Evolutionary conservation across 352 stramenopile species (phyloP).

Genomic region (Hyaloperonospora arabidopsidis): DNA sequence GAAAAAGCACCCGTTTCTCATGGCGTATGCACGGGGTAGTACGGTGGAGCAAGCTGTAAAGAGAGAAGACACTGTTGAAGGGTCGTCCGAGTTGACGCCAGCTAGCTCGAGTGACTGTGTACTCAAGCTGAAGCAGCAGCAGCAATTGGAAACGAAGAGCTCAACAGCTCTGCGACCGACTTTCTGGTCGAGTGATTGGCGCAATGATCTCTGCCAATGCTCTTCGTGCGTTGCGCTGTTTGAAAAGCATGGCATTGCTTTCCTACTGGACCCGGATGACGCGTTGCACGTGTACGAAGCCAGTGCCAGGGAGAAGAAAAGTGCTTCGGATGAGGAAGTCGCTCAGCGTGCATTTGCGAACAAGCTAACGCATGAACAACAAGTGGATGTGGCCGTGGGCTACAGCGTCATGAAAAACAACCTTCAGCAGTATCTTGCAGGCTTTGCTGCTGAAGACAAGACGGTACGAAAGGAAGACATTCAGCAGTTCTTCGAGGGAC

Average conservation of each 20-base stretch:
- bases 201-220: slow-evolving; percentile 48
- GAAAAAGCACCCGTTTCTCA: slow-evolving; percentile 52
- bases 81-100: slow-evolving; percentile 6
- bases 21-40: slow-evolving; percentile 42
- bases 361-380: slow-evolving; percentile 57
- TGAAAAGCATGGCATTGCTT: slow-evolving; percentile 43
- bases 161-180: slow-evolving; percentile 29
- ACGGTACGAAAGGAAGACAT: slow-evolving; percentile 70
- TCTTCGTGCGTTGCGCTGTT: slow-evolving; percentile 40
- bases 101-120: slow-evolving; percentile 16
- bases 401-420: slow-evolving; percentile 70
- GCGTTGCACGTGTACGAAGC: slow-evolving; percentile 61
- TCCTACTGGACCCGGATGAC: slow-evolving; percentile 56
- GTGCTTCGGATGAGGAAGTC: slow-evolving; percentile 32
- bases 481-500: slow-evolving; percentile 51
- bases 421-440: slow-evolving; percentile 53
- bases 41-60: slow-evolving; percentile 10
- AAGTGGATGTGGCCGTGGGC: slow-evolving; percentile 65
- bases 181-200: slow-evolving; percentile 66
- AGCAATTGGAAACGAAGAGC: slow-evolving; percentile 17
- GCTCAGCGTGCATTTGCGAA: slow-evolving; percentile 45
- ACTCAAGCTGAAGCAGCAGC: slow-evolving; percentile 31
- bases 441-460: slow-evolving; percentile 50
- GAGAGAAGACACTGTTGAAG: slow-evolving; percentile 3
- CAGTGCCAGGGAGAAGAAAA: slow-evolving; percentile 31